These are phyloP conservation scores for Phascolomyces articulosus DNA, from an alignment of 371 early-diverging fungal species.

Conservation along the genomic window DNA sequence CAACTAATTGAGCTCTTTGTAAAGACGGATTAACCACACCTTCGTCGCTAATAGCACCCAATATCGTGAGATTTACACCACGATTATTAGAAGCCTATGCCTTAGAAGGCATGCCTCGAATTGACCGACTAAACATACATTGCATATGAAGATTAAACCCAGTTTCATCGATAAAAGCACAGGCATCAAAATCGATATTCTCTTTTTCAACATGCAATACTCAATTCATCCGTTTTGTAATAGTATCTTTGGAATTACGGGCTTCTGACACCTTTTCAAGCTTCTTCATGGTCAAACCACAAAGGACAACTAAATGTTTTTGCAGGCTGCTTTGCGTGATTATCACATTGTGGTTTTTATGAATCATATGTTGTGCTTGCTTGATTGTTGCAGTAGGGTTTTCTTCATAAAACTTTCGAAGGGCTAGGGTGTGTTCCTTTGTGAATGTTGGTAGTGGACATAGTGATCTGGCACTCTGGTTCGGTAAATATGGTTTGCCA, in stretches of 20 bases:
- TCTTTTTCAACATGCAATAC: not conserved
- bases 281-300: not conserved
- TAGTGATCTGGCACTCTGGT: not conserved
- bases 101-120: not conserved
- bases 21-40: not conserved
- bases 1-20: not conserved
- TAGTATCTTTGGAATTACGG: not conserved
- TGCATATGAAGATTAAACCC: not conserved
- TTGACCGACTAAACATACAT: not conserved
- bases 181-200: not conserved
- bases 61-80: constrained; percentile 4
- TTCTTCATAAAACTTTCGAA: not conserved
- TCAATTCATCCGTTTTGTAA: not conserved
- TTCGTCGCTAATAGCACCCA: not conserved
- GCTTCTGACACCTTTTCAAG: not conserved
- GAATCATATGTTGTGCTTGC: not conserved
- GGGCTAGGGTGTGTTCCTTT: not conserved
- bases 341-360: not conserved
- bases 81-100: not conserved
- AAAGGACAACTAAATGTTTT: not conserved
- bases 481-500: not conserved
- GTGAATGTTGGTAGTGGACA: not conserved
- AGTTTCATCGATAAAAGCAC: constrained; percentile 13
- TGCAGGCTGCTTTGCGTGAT: not conserved
- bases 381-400: not conserved